Evolutionary conservation across 2,329 filamentous ascomycete species (phyloP), one percentile per base, ranked within the genome.

Genomic region (Paecilomyces variotii): DNA sequence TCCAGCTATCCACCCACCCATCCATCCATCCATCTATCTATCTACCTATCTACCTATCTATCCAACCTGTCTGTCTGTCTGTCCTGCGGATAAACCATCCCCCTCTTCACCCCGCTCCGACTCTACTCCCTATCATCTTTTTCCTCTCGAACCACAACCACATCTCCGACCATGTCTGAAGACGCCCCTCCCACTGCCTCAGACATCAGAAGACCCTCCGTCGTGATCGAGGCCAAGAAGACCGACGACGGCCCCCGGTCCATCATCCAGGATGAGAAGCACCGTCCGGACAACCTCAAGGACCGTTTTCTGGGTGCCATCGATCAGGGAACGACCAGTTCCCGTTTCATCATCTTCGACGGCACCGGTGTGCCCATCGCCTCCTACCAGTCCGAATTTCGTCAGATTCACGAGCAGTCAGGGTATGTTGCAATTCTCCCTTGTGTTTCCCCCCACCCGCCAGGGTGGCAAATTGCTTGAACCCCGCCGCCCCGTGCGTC

Each of bases 301-400:
- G 65, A 74, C 34, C 71, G 64, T 53, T 96, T 90, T 68, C 87
- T 96, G 61, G 91, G 91, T 60, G 90, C 89, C 65, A 92, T 96
- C 71, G 91, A 96, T 71, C 90, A 95, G 69, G 91, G 91, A 59
- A 96, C 91, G 11, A 96, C 91, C 32, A 93, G 89, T 60, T 90
- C 91, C 34, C 84, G 91, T 39, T 96, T 96, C 76, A 83, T 96
- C 66, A 92, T 97, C 70, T 96, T 96, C 77, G 87, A 96, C 74
- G 85, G 85, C 63, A 78, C 83, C 50, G 91, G 91, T 57, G 85
- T 88, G 60, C 89, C 89, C 3, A 83, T 94, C 52, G 90, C 89
- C 39, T 87, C 86, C 65, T 90, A 96, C 72, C 91, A 96, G 76
- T 86, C 92, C 64, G 90, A 95, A 72, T 92, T 96, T 69, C 84